Evolutionary conservation across 257 asterid genomes (phyloP), one percentile per base, ranked within the genome.

Genomic region (Cynanchum wilfordii): DNA sequence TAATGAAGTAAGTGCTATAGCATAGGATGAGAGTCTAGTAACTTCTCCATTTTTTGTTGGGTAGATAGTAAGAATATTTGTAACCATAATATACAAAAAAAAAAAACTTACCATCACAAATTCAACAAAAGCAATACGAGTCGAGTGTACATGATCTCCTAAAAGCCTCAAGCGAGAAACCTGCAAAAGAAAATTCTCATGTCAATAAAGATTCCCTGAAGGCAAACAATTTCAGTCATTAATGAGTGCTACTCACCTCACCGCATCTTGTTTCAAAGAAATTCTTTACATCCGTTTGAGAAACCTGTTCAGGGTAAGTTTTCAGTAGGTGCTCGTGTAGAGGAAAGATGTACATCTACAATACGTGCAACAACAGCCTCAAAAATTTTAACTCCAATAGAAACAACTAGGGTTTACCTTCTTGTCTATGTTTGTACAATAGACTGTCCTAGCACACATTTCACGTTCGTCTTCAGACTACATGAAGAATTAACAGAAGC

Each of bases 391-490:
- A 59, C 36, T 64, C 45, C 29, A 44, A 7, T 16, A 2, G 29
- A 45, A 77, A 58, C 7, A 68, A 20, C 17, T 70, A 30, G 42
- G 16, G 40, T 42, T 36, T 79, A 90, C 98, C 93, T 86, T 90
- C 87, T 89, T 93, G 79, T 93, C 98, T 71, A 93, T 93, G 79
- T 93, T 90, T 73, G 98, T 93, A 84, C 97, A 90, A 83, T 93
- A 93, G 54, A 93, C 98, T 71, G 98, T 92, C 93, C 93, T 85
- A 56, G 97, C 97, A 70, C 98, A 93, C 98, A 93, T 93, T 84
- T 93, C 95, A 11, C 96, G 97, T 76, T 93, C 98, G 85, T 90
- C 96, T 86, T 93, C 97, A 0, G 98, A 93, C 97, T 93, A 56
- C 59, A 76, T 16, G 70, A 47, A 12, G 29, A 33, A 42, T 25